Base-by-base conservation (phyloP, 2,329 filamentous ascomycete species). In the Fusarium mexicanum region DNA sequence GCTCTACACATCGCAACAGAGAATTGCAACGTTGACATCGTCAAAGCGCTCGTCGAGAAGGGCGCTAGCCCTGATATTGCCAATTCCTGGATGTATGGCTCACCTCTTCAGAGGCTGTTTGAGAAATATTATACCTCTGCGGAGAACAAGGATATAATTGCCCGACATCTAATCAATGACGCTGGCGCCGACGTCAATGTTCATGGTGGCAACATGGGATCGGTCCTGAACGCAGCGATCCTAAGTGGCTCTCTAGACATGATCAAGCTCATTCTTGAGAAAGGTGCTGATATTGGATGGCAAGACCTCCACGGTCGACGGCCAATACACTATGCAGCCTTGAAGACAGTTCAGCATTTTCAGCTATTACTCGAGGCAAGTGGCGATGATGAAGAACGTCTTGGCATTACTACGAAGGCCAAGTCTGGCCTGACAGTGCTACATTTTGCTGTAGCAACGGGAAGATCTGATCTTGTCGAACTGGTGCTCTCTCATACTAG, bases 61-160 rank as follows among this genome's bases (percentile, higher is more conserved):
- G 53, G 53, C 0, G 53, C 53, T 2, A 20, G 5, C 12, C 37
- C 38, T 0, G 38, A 43, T 11, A 0, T 7, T 20, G 26, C 22
- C 22, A 29, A 57, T 24, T 24, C 26, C 6, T 57, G 53, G 53
- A 44, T 31, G 37, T 44, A 57, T 24, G 53, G 53, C 8, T 33
- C 53, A 1, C 17, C 53, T 0, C 26, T 57, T 0, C 53, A 57
- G 17, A 44, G 37, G 18, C 1, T 57, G 4, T 44, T 57, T 20
- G 53, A 57, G 26, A 43, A 16, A 4, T 29, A 24, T 0, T 8
- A 7, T 11, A 43, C 53, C 5, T 14, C 37, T 18, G 6, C 8
- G 0, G 20, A 43, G 8, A 11, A 54, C 0, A 54, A 43, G 29
- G 53, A 57, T 3, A 11, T 11, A 18, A 41, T 57, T 41, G 38